These are phyloP conservation scores for Fusarium bulbicola DNA, from an alignment of 2,329 filamentous ascomycete genomes.

Conservation along the genomic window DNA sequence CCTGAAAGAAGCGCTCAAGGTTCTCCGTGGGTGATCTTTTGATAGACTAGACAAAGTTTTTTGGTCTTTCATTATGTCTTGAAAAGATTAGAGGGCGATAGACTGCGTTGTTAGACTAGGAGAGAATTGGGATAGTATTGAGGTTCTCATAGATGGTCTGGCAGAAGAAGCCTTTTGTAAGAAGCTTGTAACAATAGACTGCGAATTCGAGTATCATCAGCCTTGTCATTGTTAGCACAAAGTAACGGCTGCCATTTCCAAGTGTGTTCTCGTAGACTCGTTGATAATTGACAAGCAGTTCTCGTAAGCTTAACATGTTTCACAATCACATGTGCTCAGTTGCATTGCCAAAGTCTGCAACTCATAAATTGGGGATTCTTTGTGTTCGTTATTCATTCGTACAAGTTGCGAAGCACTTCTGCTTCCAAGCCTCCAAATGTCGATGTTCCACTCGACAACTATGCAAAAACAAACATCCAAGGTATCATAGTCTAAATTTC, in stretches of 20 bases:
- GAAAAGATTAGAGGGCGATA: background rate
- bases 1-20: slow-evolving; percentile 49
- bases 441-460: slow-evolving; percentile 20
- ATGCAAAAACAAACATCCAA: slow-evolving; percentile 42
- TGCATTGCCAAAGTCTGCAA: background rate
- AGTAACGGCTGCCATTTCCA: too few species aligned
- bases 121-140: background rate
- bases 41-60: background rate
- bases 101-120: background rate
- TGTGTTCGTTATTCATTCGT: slow-evolving; percentile 35
- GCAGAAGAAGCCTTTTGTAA: background rate
- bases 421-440: slow-evolving; percentile 9
- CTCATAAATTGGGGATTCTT: slow-evolving; percentile 15
- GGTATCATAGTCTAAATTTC: slow-evolving; percentile 45
- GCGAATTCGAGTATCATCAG: background rate
- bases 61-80: background rate
- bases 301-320: background rate
- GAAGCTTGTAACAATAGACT: background rate
- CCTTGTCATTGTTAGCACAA: background rate
- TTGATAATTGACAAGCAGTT: background rate
- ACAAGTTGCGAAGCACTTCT: slow-evolving; percentile 21
- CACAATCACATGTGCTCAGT: background rate
- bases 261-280: accelerated
- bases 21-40: slow-evolving; percentile 28
- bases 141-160: background rate